Base-by-base conservation (phyloP, 2,329 filamentous ascomycete species). In the Orbilia brochopaga region DNA sequence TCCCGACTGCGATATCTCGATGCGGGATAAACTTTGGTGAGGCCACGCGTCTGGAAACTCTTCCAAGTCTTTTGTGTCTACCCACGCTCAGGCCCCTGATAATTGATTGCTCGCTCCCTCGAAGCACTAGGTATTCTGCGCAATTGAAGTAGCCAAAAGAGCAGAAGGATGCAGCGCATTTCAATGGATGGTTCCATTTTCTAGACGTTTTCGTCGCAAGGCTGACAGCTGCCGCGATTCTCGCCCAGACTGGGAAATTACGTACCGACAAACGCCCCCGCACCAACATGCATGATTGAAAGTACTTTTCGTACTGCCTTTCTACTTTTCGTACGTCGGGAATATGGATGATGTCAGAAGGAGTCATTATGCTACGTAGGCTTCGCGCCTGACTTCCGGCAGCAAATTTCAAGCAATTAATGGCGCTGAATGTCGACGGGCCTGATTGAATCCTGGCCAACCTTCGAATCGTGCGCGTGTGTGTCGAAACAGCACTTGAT, bases 341-440 rank as follows among this genome's bases (percentile, higher is more conserved):
- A 13, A 2, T 5, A 42, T 4, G n/a, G 37, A 15, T 42, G 15
- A 42, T 42, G 8, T 21, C 44, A 21, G 8, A 17, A 21, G 19
- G 44, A 48, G 44, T 48, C 44, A 48, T 44, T 17, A 19, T 10
- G 17, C 21, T 48, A 48, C 44, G 8, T 48, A 48, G 44, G n/a
- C 44, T 48, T 21, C 21, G 44, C 17, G 4, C 44, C 8, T 48
- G 44, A 17, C 44, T 10, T 21, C 44, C 2, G 15, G n/a, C 17
- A 21, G 2, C 15, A 8, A 17, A n/a, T 17, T 4, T 7, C 44
- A 19, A 2, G 2, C 11, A 17, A 42, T 13, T 42, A 4, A 4
- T 32, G 3, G 27, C 8, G 8, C 8, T 3, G 4, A 32, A 32
- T 4, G 8, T 4, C 27, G 27, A 32, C 27, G 27, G 27, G 27